Base-by-base conservation (phyloP, 2,329 filamentous ascomycete genomes). In the Penicillium sp. region DNA sequence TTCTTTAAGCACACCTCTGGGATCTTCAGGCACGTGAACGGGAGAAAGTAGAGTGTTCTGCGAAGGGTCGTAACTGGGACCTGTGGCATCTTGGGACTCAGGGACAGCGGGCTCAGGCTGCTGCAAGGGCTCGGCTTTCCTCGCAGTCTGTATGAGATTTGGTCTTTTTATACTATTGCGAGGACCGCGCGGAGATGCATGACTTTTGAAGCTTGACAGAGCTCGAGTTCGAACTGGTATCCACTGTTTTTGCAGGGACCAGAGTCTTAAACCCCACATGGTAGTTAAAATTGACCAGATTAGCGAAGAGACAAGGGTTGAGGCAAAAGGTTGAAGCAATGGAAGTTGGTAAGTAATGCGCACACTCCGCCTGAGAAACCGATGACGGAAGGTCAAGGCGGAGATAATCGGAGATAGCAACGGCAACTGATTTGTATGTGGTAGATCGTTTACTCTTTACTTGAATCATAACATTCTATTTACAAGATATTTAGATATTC, bases 21-120 rank as follows among this genome's bases (percentile, higher is more conserved):
- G 81, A 64, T 87, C 84, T 71, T 86, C 80, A 15, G 85, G 84
- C 27, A 87, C 82, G 62, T 85, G 76, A 2, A 88, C 84, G 10
- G 85, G 83, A 8, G 85, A 78, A 40, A 86, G 73, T 25, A 88
- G 80, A 35, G 77, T 75, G 64, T 81, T 82, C 54, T 77, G 74
- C 29, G 70, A 58, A 27, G 71, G 71, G 37, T 73, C 64, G 43
- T 74, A 74, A 56, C 80, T 77, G 9, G 82, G 72, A 42, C 77
- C 73, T 3, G 67, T 69, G 49, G 79, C 71, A 45, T 78, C 74
- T 74, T 37, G 60, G 53, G 50, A 56, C 58, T 68, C 63, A 27
- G 60, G 4, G 13, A 25, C 58, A 7, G 58, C 29, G 10, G 51
- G 19, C 15, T 64, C 54, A 6, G 58, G 21, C 19, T 57, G 49